A percentile compares a stretch with the other conserved stretches of the same genome.
Evolutionary conservation across 257 asterid genomes (phyloP).

Genomic region (Misopates orontium): DNA sequence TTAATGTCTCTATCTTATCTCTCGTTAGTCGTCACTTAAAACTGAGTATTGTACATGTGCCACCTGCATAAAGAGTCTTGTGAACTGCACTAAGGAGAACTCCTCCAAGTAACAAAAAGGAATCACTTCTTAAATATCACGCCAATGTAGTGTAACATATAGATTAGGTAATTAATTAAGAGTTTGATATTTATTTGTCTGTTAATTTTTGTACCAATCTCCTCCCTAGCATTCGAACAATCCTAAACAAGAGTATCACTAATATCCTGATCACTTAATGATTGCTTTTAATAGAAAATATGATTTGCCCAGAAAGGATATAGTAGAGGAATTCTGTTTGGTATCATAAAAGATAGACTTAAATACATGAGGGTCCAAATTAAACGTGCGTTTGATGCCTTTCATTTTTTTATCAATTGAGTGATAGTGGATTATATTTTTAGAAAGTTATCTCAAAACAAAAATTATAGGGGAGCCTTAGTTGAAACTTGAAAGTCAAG

Average conservation of each 20-base stretch:
- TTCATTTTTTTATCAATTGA: no score
- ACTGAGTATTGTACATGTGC: not conserved
- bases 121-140: not conserved
- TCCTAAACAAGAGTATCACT: not conserved
- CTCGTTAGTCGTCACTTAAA: not conserved
- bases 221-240: not conserved
- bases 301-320: not conserved
- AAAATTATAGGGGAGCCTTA: no score
- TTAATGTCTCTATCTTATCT: not conserved
- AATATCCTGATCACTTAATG: not conserved
- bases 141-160: not conserved
- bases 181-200: no score
- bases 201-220: not conserved
- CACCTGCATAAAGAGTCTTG: not conserved
- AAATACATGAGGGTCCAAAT: no score
- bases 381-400: no score
- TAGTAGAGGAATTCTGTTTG: no score
- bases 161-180: not conserved
- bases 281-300: not conserved
- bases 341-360: no score
- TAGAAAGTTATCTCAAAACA: no score
- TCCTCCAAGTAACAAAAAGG: not conserved
- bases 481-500: no score
- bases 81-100: not conserved
- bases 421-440: no score